Conservation (phyloP, 2,329 filamentous ascomycete genomes). For the Epichloe brachyelytri region DNA sequence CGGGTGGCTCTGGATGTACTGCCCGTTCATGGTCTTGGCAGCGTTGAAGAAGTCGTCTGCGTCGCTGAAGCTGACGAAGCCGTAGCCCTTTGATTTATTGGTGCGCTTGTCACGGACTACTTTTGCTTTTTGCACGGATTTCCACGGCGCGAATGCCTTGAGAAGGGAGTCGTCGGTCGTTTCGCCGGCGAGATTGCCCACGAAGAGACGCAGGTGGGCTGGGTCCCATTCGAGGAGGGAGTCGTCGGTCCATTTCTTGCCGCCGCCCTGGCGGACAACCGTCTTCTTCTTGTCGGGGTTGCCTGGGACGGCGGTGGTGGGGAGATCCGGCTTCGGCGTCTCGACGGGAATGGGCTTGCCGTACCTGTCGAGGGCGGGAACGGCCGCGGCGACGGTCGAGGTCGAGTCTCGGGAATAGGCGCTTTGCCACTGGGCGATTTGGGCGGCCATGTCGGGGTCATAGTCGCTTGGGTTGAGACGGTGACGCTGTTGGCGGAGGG, state of each 20-base stretch:
- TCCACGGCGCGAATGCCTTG: conserved; percentile 85
- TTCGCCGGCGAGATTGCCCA: conserved; percentile 92
- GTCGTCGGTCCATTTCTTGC: conserved; percentile 83
- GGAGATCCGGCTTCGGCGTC: conserved; percentile 16
- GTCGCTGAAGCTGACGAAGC: conserved; percentile 91
- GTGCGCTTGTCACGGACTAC: conserved; percentile 93
- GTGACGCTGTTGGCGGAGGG: conserved; percentile 18
- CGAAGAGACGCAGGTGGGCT: conserved; percentile 84
- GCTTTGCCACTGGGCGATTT: conserved; percentile 91
- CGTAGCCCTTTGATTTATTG: conserved; percentile 90
- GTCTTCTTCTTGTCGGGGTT: conserved; percentile 63
- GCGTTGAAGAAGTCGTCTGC: conserved; percentile 95
- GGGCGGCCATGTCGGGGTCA: conserved; percentile 75
- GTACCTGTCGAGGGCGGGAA: conserved; percentile 19
- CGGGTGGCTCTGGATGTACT: conserved; percentile 96
- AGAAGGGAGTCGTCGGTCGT: conserved; percentile 91
- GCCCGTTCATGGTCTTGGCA: conserved; percentile 95
- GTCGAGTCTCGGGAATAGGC: conserved; percentile 47
- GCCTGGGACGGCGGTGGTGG: conserved; percentile 32
- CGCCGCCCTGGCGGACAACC: conserved; percentile 76
- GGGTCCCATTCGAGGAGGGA: conserved; percentile 92
- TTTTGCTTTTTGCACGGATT: conserved; percentile 79
- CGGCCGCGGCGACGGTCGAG: conserved; percentile 12
- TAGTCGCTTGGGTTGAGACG: conserved; percentile 24
- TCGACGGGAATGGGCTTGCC: conserved; percentile 17